These are phyloP conservation scores for Megacollybia marginata DNA, from an alignment of 768 basidiomycete species.

Conservation along the genomic window DNA sequence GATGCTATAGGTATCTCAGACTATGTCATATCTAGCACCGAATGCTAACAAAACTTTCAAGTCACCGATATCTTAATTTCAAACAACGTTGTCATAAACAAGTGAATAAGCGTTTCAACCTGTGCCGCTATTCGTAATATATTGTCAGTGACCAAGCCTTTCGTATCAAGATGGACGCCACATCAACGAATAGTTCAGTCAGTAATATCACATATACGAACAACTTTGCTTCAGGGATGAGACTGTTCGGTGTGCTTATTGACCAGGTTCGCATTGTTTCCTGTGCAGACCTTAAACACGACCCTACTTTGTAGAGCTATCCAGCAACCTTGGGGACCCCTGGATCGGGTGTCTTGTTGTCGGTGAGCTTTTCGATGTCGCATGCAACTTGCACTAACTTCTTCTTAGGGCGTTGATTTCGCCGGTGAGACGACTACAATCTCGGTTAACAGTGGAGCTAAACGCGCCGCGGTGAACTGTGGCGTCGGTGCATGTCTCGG, in stretches of 20 bases:
- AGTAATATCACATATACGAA: constrained; percentile 44
- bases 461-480: constrained; percentile 48
- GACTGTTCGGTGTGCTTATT: constrained; percentile 49
- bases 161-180: constrained; percentile 51
- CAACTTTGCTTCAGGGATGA: constrained; percentile 45
- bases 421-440: constrained; percentile 31
- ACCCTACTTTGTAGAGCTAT: constrained; percentile 38
- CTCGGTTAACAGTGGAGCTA: constrained; percentile 32
- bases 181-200: constrained; percentile 40
- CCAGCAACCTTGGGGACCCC: constrained; percentile 44
- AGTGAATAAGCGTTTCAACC: constrained; percentile 23
- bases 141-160: constrained; percentile 40
- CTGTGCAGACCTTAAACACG: background rate
- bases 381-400: background rate
- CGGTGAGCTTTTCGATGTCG: constrained; percentile 28
- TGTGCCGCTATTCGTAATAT: background rate
- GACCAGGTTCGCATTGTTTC: constrained; percentile 33
- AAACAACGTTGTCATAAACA: constrained; percentile 48
- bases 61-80: constrained; percentile 39
- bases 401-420: constrained; percentile 42
- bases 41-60: too few relatives aligned
- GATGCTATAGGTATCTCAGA: constrained; percentile 20
- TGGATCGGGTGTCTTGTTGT: constrained; percentile 49
- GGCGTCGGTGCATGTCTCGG: constrained; percentile 44
- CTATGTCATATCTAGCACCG: too few relatives aligned